A percentile compares a stretch with the other conserved stretches of the same genome.
These are phyloP conservation scores for Gossypium turneri DNA, from an alignment of 345 rosid species.

Conservation along the genomic window DNA sequence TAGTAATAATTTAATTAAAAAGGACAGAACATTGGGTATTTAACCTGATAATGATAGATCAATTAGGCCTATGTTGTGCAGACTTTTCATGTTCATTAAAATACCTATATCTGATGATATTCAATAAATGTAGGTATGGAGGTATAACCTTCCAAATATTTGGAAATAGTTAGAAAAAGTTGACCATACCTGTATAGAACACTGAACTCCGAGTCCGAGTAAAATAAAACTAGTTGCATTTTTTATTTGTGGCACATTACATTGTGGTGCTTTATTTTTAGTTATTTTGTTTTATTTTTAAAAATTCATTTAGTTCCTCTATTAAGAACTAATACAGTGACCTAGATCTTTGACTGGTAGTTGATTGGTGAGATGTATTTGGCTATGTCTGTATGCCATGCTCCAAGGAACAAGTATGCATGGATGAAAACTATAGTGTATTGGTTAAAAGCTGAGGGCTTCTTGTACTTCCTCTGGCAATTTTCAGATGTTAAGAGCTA, in stretches of 20 bases:
- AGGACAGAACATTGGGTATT: not conserved
- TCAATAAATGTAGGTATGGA: not conserved
- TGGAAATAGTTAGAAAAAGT: not conserved
- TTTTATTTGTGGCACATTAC: not conserved
- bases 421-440: slow-evolving; percentile 5
- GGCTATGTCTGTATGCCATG: not conserved
- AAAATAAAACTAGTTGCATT: not conserved
- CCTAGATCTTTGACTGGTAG: not conserved
- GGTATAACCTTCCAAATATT: not conserved
- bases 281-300: not conserved
- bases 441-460: not conserved
- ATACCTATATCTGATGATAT: not conserved
- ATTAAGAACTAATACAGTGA: not conserved
- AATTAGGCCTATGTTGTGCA: not conserved
- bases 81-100: not conserved
- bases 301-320: not conserved
- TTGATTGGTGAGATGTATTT: not conserved
- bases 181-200: not conserved
- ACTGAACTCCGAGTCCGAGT: not conserved
- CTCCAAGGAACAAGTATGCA: not conserved
- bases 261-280: not conserved
- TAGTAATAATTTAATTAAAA: not conserved
- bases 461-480: not conserved
- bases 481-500: not conserved
- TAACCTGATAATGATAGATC: not conserved